Evolutionary conservation across 2,329 filamentous ascomycete genomes (phyloP).

Genomic region (Epichloe typhina): DNA sequence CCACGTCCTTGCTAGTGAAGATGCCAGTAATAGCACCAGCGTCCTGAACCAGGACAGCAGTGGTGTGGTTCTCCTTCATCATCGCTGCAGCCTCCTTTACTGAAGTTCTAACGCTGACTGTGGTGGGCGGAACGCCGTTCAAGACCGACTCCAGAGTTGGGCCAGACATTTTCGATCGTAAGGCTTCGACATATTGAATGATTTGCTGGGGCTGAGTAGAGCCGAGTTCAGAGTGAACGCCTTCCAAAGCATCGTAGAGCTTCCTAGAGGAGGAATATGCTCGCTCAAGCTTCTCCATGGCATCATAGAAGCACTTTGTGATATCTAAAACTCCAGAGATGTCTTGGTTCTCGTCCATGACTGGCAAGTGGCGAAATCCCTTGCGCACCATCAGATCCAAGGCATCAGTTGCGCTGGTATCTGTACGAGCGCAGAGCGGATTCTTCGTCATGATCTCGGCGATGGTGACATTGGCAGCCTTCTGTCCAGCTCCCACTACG

Average conservation of each 20-base stretch:
- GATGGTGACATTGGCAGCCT: constrained; percentile 82
- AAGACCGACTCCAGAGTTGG: constrained; percentile 91
- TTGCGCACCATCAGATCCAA: constrained; percentile 97
- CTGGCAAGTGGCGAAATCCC: constrained; percentile 91
- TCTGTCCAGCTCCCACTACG: constrained; percentile 81
- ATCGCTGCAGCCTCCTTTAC: constrained; percentile 89
- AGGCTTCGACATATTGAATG: constrained; percentile 95
- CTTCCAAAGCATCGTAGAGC: constrained; percentile 92
- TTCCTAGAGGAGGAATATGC: constrained; percentile 97
- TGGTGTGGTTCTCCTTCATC: constrained; percentile 99
- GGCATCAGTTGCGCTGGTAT: constrained; percentile 95
- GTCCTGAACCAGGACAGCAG: constrained; percentile 89
- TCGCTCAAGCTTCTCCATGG: constrained; percentile 98
- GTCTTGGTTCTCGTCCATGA: constrained; percentile 99
- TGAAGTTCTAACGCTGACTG: constrained; percentile 88
- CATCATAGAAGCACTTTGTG: constrained; percentile 99
- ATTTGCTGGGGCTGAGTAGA: constrained; percentile 96
- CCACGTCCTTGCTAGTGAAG: constrained; percentile 98
- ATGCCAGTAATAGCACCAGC: constrained; percentile 96
- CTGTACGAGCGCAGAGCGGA: constrained; percentile 89
- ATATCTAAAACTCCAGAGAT: constrained; percentile 97
- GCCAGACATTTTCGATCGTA: constrained; percentile 93
- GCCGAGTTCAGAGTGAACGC: constrained; percentile 92
- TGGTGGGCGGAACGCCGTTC: constrained; percentile 81
- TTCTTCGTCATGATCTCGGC: constrained; percentile 99